These are phyloP conservation scores for Wickerhamiella lipophila DNA, from an alignment of 805 yeast species.

Conservation along the genomic window DNA sequence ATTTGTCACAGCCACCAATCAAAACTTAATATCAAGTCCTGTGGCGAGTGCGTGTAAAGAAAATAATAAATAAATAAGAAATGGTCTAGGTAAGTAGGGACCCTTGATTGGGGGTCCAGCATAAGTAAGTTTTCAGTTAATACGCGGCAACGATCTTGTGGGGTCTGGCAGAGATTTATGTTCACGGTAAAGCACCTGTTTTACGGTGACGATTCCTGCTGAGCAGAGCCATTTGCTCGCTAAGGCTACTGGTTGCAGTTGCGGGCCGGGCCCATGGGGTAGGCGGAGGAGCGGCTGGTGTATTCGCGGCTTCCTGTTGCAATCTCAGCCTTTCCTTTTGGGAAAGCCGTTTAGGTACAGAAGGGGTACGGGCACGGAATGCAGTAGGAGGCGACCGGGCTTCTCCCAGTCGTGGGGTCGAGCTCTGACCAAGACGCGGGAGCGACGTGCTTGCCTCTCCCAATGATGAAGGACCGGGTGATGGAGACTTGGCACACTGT, in stretches of 20 bases:
- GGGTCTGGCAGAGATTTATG: too few species aligned
- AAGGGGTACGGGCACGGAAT: constrained; percentile 5
- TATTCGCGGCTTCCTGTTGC: neutral
- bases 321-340: constrained; percentile 7
- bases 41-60: neutral
- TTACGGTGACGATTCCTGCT: constrained; percentile 2
- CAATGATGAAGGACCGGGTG: neutral
- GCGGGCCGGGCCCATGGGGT: constrained; percentile 10
- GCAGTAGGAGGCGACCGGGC: neutral
- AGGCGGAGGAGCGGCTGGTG: neutral
- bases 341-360: constrained; percentile 4
- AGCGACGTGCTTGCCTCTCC: neutral
- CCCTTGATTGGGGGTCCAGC: too few species aligned
- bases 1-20: neutral
- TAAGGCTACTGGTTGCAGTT: neutral
- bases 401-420: neutral
- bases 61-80: neutral
- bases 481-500: too few species aligned
- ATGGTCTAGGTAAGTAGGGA: too few species aligned
- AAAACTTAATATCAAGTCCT: neutral
- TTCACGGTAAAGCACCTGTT: neutral
- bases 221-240: constrained; percentile 8
- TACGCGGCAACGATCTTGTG: too few species aligned
- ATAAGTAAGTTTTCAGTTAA: too few species aligned
- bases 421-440: neutral